These are phyloP conservation scores for Cladosporium sp. DNA, from an alignment of 2,329 filamentous ascomycete species.

Conservation along the genomic window DNA sequence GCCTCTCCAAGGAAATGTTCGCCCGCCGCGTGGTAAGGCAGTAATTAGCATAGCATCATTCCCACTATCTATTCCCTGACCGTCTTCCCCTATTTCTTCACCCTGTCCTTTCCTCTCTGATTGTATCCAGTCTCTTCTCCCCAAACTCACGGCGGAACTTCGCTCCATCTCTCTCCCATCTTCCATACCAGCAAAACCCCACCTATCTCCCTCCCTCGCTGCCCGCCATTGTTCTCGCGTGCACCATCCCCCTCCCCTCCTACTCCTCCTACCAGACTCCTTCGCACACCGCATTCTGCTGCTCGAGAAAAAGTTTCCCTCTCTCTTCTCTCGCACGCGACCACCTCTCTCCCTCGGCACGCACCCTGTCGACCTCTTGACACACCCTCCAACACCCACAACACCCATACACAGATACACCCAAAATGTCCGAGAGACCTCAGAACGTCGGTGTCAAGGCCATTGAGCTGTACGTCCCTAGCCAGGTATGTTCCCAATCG, in stretches of 20 bases:
- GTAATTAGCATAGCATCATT: too few species aligned
- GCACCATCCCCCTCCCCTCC: background rate
- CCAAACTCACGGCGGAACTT: slow-evolving; percentile 8
- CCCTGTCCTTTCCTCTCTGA: background rate
- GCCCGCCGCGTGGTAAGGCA: too few species aligned
- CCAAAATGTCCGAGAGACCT: slow-evolving; percentile 41
- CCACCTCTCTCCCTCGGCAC: background rate
- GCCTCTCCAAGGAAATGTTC: too few species aligned
- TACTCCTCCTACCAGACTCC: background rate
- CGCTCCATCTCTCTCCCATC: slow-evolving; percentile 2
- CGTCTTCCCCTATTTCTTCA: background rate
- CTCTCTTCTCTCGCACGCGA: slow-evolving; percentile 5
- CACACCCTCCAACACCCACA: slow-evolving; percentile 1
- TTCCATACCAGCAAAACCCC: slow-evolving; percentile 11
- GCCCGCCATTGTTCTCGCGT: slow-evolving; percentile 12
- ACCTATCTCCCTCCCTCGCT: background rate
- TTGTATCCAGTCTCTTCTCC: background rate
- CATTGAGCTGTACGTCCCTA: slow-evolving; percentile 53
- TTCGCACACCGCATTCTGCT: slow-evolving; percentile 10
- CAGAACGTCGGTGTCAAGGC: slow-evolving; percentile 52
- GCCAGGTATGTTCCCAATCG: slow-evolving; percentile 38
- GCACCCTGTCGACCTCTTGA: background rate
- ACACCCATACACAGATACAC: slow-evolving; percentile 18
- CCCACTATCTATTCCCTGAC: too few species aligned
- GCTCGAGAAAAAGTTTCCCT: background rate